Evolutionary conservation across 208 protist species (phyloP).

Genomic region (Herpetomonas samuelpessoai): DNA sequence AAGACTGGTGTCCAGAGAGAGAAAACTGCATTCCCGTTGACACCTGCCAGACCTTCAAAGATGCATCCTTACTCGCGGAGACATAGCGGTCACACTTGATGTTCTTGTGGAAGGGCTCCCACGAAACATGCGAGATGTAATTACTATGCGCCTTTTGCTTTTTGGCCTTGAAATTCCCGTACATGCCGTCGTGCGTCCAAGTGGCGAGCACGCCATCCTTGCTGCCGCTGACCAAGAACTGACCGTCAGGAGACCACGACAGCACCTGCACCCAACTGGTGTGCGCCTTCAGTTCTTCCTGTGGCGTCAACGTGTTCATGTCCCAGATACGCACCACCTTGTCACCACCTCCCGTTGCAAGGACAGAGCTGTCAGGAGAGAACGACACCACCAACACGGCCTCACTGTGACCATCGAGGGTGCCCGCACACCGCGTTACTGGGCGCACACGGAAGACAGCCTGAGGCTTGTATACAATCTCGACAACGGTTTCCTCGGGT

Average conservation of each 20-base stretch:
- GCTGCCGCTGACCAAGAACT: conserved; percentile 92
- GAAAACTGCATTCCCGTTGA: conserved; percentile 73
- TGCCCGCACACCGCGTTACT: conserved; percentile 93
- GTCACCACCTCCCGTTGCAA: conserved; percentile 96
- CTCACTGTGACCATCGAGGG: conserved; percentile 95
- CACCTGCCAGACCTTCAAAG: conserved; percentile 88
- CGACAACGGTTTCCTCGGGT: conserved; percentile 80
- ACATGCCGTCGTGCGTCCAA: conserved; percentile 89
- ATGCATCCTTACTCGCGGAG: conserved; percentile 93
- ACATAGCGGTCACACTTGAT: conserved; percentile 79
- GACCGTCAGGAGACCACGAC: conserved; percentile 95
- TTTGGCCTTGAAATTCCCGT: conserved; percentile 72
- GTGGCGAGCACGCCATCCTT: conserved; percentile 92
- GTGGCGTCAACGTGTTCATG: conserved; percentile 93
- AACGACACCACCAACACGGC: conserved; percentile 94
- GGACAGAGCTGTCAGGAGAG: conserved; percentile 91
- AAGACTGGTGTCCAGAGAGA: conserved; percentile 94
- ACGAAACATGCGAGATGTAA: conserved; percentile 95
- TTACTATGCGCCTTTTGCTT: conserved; percentile 92
- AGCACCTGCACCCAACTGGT: conserved; percentile 96
- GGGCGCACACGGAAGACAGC: conserved; percentile 96
- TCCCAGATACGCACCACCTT: conserved; percentile 98
- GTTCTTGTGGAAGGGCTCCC: conserved; percentile 96
- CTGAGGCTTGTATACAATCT: conserved; percentile 95
- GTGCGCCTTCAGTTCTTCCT: conserved; percentile 90